phyloP scores from a whole-genome alignment of 371 early-diverging fungal species.

The Batrachochytrium dendrobatidis region DNA sequence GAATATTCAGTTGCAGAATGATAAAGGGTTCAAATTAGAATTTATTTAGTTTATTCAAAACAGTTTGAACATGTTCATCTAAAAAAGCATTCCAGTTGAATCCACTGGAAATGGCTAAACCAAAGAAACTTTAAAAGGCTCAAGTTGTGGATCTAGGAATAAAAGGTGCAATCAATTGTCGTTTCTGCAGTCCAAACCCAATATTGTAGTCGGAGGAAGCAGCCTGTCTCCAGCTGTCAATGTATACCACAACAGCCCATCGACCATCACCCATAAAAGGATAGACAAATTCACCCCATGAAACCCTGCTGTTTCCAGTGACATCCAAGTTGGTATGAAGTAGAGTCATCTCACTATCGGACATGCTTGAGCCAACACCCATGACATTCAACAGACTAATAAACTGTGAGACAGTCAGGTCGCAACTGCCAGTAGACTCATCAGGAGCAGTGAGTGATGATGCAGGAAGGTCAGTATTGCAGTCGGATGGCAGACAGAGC shows the following conservation, averaged over 20 bases:
- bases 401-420: background rate
- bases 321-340: background rate
- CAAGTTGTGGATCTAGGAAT: too few species aligned
- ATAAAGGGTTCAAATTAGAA: too few species aligned
- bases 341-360: background rate
- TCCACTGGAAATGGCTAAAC: too few species aligned
- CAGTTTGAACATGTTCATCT: too few species aligned
- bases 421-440: background rate
- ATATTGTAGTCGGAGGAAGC: constrained; percentile 4
- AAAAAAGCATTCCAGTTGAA: too few species aligned
- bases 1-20: too few species aligned
- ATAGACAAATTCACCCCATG: background rate
- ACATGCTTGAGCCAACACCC: background rate
- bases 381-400: background rate
- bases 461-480: background rate
- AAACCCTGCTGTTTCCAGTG: background rate
- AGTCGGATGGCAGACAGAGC: background rate
- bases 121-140: too few species aligned
- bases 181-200: too few species aligned
- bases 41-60: too few species aligned
- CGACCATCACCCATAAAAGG: constrained; percentile 1
- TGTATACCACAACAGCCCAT: background rate
- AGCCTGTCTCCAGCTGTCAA: constrained; percentile 6
- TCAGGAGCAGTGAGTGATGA: background rate
- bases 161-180: too few species aligned